These are phyloP conservation scores for Botrytis elliptica DNA, from an alignment of 2,329 filamentous ascomycete species.

Conservation along the genomic window DNA sequence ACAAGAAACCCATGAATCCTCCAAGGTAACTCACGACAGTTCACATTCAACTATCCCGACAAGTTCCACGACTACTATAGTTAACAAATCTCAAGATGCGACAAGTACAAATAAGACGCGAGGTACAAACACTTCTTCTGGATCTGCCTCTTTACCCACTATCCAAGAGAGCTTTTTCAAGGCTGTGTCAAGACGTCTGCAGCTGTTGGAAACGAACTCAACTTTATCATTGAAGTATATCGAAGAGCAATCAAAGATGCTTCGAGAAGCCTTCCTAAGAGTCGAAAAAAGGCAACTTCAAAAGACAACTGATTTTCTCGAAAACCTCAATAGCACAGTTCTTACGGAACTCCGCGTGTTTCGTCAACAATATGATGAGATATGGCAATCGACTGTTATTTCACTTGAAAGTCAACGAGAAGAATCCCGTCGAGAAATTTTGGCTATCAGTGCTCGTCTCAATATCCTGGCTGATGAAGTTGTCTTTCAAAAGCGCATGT, in stretches of 20 bases:
- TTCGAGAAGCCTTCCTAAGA: slow-evolving; percentile 81
- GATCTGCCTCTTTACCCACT: slow-evolving; percentile 64
- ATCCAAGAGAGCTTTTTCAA: slow-evolving; percentile 99
- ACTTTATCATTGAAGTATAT: slow-evolving; percentile 94
- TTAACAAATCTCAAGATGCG: slow-evolving; percentile 28
- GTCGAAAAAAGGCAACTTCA: slow-evolving; percentile 83
- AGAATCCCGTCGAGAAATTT: slow-evolving; percentile 77
- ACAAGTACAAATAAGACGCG: slow-evolving; percentile 31
- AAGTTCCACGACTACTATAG: slow-evolving; percentile 21
- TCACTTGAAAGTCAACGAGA: slow-evolving; percentile 87
- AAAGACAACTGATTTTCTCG: slow-evolving; percentile 80
- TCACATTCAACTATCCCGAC: slow-evolving; percentile 21
- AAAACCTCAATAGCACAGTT: slow-evolving; percentile 83
- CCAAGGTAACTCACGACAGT: slow-evolving; percentile 22
- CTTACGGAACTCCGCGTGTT: slow-evolving; percentile 75
- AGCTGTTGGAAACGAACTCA: slow-evolving; percentile 87
- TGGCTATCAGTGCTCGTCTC: slow-evolving; percentile 76
- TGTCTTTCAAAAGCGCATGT: slow-evolving; percentile 83
- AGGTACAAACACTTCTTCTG: slow-evolving; percentile 43
- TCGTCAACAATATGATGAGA: slow-evolving; percentile 85
- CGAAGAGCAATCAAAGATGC: slow-evolving; percentile 87
- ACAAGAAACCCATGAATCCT: slow-evolving; percentile 1
- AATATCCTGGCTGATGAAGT: slow-evolving; percentile 93
- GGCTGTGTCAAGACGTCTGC: slow-evolving; percentile 87
- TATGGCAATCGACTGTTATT: slow-evolving; percentile 94